Conservation (phyloP, 2,329 filamentous ascomycete genomes). For the Chrysosporium queenslandicum region DNA sequence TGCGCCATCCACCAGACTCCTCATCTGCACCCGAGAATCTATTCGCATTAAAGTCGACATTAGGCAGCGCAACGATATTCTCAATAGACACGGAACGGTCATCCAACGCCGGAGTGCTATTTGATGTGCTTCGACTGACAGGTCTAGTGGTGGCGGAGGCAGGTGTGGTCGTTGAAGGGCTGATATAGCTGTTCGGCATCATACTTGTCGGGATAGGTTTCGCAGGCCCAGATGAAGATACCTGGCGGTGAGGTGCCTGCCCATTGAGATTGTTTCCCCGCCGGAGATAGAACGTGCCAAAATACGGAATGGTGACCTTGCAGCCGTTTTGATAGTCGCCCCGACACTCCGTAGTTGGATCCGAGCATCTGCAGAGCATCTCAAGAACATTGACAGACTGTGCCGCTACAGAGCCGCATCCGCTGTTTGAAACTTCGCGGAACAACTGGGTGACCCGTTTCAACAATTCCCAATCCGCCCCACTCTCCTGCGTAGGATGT, state of each 20-base stretch:
- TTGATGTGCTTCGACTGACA: neutral
- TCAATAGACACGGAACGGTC: constrained; percentile 20
- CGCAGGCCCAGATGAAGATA: neutral
- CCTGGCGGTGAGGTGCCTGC: constrained; percentile 6
- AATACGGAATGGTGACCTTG: constrained; percentile 39
- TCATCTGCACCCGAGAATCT: constrained; percentile 21
- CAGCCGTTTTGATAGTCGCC: constrained; percentile 19
- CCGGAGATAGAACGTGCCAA: constrained; percentile 36
- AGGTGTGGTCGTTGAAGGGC: neutral
- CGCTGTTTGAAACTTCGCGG: constrained; percentile 25
- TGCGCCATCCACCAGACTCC: constrained; percentile 20
- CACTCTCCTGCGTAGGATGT: constrained; percentile 25
- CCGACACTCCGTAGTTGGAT: neutral
- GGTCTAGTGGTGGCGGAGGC: neutral
- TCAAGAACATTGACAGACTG: constrained; percentile 37
- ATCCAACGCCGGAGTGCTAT: neutral
- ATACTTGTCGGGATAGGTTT: neutral
- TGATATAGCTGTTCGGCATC: neutral
- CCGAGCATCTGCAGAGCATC: constrained; percentile 21
- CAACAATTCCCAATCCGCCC: constrained; percentile 32
- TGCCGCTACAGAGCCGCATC: constrained; percentile 36
- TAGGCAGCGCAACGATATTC: constrained; percentile 17
- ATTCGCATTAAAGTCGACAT: constrained; percentile 21
- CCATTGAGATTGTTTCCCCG: constrained; percentile 26
- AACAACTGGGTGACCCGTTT: constrained; percentile 27